phyloP scores from a whole-genome alignment of 176 grass and related monocot species.

The Hsuehochloa calcarea region DNA sequence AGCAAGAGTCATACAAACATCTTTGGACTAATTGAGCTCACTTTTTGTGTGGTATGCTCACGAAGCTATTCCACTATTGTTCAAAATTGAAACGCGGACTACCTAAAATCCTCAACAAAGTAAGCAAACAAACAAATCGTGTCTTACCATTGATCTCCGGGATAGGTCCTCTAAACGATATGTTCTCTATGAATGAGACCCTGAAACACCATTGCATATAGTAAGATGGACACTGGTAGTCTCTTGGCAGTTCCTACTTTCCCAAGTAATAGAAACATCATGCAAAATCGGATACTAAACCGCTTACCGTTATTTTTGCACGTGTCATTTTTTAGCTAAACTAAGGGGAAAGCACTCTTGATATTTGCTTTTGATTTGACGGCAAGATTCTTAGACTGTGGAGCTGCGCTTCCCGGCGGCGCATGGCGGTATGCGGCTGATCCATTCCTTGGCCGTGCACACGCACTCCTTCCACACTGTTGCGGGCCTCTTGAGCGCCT shows the following conservation, averaged over 20 bases:
- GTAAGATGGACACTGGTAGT: neutral
- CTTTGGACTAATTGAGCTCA: neutral
- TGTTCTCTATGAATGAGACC: neutral
- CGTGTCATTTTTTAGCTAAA: constrained; percentile 3
- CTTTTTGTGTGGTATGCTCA: neutral
- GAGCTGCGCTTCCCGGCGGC: too few relatives aligned
- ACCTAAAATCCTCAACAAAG: neutral
- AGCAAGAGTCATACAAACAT: neutral
- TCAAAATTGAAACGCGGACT: neutral
- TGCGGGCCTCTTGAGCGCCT: too few relatives aligned
- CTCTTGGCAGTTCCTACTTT: neutral
- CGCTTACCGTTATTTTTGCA: constrained; percentile 9
- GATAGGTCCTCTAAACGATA: constrained; percentile 27
- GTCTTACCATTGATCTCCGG: constrained; percentile 19
- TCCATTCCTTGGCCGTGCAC: too few relatives aligned
- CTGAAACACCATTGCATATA: constrained; percentile 12
- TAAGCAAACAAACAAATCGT: neutral
- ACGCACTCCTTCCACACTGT: too few relatives aligned
- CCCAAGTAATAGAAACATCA: neutral
- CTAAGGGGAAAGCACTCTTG: constrained; percentile 31
- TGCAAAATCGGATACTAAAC: neutral
- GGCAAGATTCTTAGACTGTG: neutral
- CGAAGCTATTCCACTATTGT: neutral
- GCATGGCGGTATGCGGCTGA: too few relatives aligned
- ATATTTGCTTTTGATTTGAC: constrained; percentile 39